Evolutionary conservation across 2,329 filamentous ascomycete genomes (phyloP).

Genomic region (Rachicladosporium sp.): DNA sequence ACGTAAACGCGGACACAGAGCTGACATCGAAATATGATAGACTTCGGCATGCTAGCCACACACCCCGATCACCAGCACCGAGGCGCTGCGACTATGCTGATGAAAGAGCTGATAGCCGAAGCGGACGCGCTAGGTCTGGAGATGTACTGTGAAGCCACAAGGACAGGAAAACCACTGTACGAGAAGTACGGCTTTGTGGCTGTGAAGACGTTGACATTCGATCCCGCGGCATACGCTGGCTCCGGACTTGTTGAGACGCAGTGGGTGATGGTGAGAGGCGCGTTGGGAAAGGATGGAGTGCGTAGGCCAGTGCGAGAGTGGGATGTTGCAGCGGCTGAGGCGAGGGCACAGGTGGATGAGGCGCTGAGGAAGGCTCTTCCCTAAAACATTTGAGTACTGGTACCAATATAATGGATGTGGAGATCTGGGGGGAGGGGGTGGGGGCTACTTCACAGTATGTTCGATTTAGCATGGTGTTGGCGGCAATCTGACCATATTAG

Average conservation of each 20-base stretch:
- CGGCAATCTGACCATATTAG: too few species aligned
- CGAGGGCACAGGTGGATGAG: too few species aligned
- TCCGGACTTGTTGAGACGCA: slow-evolving; percentile 17
- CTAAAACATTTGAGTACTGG: too few species aligned
- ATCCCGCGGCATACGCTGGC: slow-evolving; percentile 18
- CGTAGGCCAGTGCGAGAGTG: too few species aligned
- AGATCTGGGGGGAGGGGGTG: too few species aligned
- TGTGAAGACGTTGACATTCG: slow-evolving; percentile 9
- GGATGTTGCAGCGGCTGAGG: too few species aligned
- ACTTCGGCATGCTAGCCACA: slow-evolving; percentile 26
- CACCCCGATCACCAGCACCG: slow-evolving; percentile 30
- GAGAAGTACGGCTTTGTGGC: slow-evolving; percentile 19
- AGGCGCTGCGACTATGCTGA: slow-evolving; percentile 29
- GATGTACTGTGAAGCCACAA: slow-evolving; percentile 31
- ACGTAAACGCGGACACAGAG: neutral
- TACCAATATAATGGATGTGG: too few species aligned
- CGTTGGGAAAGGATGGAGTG: slow-evolving; percentile 3
- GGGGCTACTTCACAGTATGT: too few species aligned
- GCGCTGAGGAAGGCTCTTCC: too few species aligned
- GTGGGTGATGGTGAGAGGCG: slow-evolving; percentile 22
- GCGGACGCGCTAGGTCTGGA: slow-evolving; percentile 29
- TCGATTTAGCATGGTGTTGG: too few species aligned
- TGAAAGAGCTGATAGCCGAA: slow-evolving; percentile 28
- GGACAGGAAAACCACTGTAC: slow-evolving; percentile 21
- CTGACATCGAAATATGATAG: slow-evolving; percentile 6